A percentile compares a stretch with the other conserved stretches of the same genome.
Evolutionary conservation across 208 protist genomes (phyloP).

Genomic region (Wallacemonas sp.): DNA sequence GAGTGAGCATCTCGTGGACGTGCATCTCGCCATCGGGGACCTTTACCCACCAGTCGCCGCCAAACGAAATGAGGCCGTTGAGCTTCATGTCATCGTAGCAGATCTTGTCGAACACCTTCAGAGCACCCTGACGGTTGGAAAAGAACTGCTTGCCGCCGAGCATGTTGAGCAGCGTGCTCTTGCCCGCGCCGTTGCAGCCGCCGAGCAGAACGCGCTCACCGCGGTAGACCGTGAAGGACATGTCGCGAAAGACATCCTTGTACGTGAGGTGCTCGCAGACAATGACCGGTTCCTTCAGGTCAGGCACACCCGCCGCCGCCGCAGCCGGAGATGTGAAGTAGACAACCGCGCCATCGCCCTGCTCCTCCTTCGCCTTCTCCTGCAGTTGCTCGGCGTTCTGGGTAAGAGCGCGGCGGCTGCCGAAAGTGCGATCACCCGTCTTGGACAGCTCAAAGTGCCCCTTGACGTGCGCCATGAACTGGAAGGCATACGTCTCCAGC

Average conservation of each 20-base stretch:
- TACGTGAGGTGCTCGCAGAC: conserved; percentile 51
- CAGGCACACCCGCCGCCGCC: neutral
- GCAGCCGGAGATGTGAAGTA: conserved; percentile 17
- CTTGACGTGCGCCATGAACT: conserved; percentile 37
- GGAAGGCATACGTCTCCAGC: conserved; percentile 54
- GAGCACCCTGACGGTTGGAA: conserved; percentile 36
- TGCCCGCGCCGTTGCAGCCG: conserved; percentile 94
- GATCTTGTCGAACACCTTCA: conserved; percentile 64
- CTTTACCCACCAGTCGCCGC: conserved; percentile 79
- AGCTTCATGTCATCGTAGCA: conserved; percentile 79
- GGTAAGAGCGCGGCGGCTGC: neutral
- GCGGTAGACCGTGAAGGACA: conserved; percentile 53
- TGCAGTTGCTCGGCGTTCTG: neutral
- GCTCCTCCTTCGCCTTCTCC: neutral
- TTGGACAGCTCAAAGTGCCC: conserved; percentile 6
- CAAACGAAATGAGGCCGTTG: conserved; percentile 56
- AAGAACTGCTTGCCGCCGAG: conserved; percentile 89
- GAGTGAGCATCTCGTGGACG: conserved; percentile 61
- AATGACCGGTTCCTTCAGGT: conserved; percentile 38
- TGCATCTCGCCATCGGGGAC: conserved; percentile 72
- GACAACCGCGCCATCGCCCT: too few relatives aligned
- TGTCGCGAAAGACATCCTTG: conserved; percentile 58
- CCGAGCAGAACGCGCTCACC: conserved; percentile 87
- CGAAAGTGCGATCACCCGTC: neutral
- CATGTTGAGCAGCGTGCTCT: conserved; percentile 94